Percentiles rank a stretch among this genome's conserved stretches.
Evolutionary conservation across 2,329 filamentous ascomycete species (phyloP).

Genomic region (Colletotrichum karsti): DNA sequence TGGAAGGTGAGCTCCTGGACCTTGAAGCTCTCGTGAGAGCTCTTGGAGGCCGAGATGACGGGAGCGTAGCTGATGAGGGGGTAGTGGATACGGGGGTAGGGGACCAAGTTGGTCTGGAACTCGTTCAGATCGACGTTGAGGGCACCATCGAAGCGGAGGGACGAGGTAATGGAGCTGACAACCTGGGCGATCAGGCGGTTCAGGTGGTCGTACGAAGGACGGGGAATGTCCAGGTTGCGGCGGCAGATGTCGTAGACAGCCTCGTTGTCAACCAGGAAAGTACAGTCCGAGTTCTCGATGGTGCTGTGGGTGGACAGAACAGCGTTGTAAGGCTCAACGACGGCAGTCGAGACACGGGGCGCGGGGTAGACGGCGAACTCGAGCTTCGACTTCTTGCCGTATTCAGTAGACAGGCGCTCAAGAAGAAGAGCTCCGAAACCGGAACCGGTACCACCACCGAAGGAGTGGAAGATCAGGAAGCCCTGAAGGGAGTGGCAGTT

Average conservation of each 20-base stretch:
- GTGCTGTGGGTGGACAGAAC: conserved; percentile 79
- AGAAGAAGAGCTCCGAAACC: conserved; percentile 77
- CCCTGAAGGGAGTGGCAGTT: conserved; percentile 79
- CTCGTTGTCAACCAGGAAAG: conserved; percentile 81
- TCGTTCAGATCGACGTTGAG: conserved; percentile 80
- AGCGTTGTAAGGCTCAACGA: conserved; percentile 79
- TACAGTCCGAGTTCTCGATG: conserved; percentile 81
- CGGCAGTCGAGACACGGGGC: conserved; percentile 74
- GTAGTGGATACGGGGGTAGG: conserved; percentile 79
- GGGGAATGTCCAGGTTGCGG: conserved; percentile 74
- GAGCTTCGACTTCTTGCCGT: conserved; percentile 81
- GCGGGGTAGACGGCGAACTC: conserved; percentile 79
- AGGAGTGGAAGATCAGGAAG: conserved; percentile 80
- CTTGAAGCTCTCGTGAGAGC: conserved; percentile 88
- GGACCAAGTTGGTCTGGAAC: conserved; percentile 81
- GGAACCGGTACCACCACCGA: conserved; percentile 77
- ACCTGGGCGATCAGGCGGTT: conserved; percentile 79
- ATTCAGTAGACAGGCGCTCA: conserved; percentile 77
- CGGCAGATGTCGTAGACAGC: conserved; percentile 81
- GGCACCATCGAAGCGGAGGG: conserved; percentile 75
- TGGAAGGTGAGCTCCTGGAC: conserved; percentile 80
- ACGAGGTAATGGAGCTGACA: conserved; percentile 78
- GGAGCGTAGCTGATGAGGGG: conserved; percentile 78
- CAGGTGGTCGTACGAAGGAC: conserved; percentile 75
- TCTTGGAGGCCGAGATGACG: conserved; percentile 77